Evolutionary conservation across 805 yeast species (phyloP).

Genomic region (Soucietia sequanensis): DNA sequence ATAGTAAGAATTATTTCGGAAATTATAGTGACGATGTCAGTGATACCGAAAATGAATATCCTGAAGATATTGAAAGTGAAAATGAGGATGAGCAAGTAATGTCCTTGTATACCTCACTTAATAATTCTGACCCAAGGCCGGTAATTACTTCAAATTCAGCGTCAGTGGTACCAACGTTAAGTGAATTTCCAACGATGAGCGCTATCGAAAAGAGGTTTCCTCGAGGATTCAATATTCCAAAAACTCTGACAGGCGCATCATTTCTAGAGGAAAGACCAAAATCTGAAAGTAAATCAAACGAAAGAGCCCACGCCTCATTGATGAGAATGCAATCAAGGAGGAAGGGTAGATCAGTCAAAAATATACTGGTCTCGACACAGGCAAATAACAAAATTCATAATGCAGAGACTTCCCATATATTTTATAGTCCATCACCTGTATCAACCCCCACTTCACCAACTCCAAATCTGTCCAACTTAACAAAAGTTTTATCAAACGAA

Average conservation of each 20-base stretch:
- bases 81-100: slow-evolving; percentile 66
- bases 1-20: slow-evolving; percentile 1
- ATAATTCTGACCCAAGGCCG: slow-evolving; percentile 24
- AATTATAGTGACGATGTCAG: slow-evolving; percentile 8
- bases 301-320: slow-evolving; percentile 65
- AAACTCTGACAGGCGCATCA: slow-evolving; percentile 6
- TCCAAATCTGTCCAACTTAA: slow-evolving; percentile 8
- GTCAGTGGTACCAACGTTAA: slow-evolving; percentile 37
- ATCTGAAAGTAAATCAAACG: slow-evolving; percentile 45
- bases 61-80: slow-evolving; percentile 34
- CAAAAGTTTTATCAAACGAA: slow-evolving; percentile 5
- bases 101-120: slow-evolving; percentile 61
- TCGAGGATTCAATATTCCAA: slow-evolving; percentile 11
- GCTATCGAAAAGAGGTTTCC: slow-evolving; percentile 28
- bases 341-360: slow-evolving; percentile 43
- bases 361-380: slow-evolving; percentile 24
- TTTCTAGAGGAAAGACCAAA: slow-evolving; percentile 28
- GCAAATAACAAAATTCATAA: no score
- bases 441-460: slow-evolving; percentile 21
- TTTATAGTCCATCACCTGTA: slow-evolving; percentile 11
- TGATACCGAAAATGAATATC: slow-evolving; percentile 8
- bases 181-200: slow-evolving; percentile 41
- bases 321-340: slow-evolving; percentile 60
- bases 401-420: slow-evolving; percentile 13
- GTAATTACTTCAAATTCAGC: not conserved